Base-by-base conservation (phyloP, 1,284 basidiomycete genomes). In the Takashimella tepidaria region DNA sequence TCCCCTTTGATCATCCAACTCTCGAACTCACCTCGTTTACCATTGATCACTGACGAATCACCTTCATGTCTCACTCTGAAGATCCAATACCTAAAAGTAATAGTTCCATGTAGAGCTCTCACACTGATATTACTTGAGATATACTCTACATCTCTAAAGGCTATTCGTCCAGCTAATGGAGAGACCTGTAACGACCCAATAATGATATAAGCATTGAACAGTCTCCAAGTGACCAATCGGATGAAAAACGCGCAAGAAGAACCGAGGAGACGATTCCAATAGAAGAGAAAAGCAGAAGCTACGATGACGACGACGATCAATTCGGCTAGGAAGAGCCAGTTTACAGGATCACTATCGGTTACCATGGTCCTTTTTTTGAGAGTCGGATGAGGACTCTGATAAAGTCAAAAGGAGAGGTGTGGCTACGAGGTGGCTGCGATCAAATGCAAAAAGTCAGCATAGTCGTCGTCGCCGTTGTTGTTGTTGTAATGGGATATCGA, bases 61-160 rank as follows among this genome's bases (percentile, higher is more conserved):
- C 79, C 80, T 22, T 81, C 78, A 44, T 81, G 79, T 53, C 81
- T 78, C 80, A 88, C 66, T 69, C 80, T 55, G 61, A 89, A 83
- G 51, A 90, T 82, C 92, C 92, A 97, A 72, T 92, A 96, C 57
- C 89, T 80, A 89, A 92, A 96, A 60, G 86, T 86, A 48, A 96
- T 73, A 67, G 90, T 84, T 2, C 85, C 87, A 71, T 89, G 89
- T 49, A 90, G 82, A 47, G 90, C 81, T 56, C 83, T 83, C 45
- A 92, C 79, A 8, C 87, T 89, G 71, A 93, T 86, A 73, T 92
- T 95, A 66, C 88, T 88, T 1, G 89, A 92, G 72, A 93, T 84
- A 69, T 95, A 96, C 25, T 82, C 79, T 22, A 93, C 73, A 68
- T 95, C 87, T 74, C 89, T 89, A 64, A 95, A 80, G 13, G 91